Conservation (phyloP, 176 grass and related monocot genomes). For the Sorghum bicolor region DNA sequence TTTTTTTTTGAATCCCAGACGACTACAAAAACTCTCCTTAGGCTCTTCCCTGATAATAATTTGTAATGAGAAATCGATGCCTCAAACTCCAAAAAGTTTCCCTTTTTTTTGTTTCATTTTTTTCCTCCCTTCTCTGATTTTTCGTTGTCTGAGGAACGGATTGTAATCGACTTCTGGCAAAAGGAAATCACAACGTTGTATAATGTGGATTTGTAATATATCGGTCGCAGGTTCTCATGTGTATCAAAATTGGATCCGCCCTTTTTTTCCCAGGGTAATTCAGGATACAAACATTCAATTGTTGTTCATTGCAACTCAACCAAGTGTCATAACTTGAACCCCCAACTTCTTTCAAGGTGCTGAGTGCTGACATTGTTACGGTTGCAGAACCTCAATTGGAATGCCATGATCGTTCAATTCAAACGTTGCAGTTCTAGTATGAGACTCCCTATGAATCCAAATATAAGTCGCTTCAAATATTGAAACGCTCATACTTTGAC, state of each 20-base stretch:
- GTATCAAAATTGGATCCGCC: background rate
- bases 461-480: too few relatives aligned
- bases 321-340: background rate
- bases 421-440: too few relatives aligned
- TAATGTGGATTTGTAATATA: conserved; percentile 48
- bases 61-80: conserved; percentile 39
- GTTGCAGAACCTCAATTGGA: background rate
- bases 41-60: conserved; percentile 16
- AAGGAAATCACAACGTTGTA: conserved; percentile 43
- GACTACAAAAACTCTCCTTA: conserved; percentile 37
- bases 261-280: background rate
- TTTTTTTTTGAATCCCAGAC: too few relatives aligned
- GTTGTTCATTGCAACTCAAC: background rate
- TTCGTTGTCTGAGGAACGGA: conserved; percentile 36
- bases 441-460: too few relatives aligned
- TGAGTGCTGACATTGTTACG: background rate
- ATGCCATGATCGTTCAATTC: too few relatives aligned
- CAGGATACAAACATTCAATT: background rate
- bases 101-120: too few relatives aligned
- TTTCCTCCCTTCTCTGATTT: conserved; percentile 31
- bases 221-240: conserved; percentile 25
- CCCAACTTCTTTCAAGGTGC: background rate
- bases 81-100: conserved; percentile 12
- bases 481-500: too few relatives aligned
- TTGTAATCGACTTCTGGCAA: conserved; percentile 36